Evolutionary conservation across 2,329 filamentous ascomycete species (phyloP), one percentile per base, ranked within the genome.

Genomic region (Xylariaceae sp.): DNA sequence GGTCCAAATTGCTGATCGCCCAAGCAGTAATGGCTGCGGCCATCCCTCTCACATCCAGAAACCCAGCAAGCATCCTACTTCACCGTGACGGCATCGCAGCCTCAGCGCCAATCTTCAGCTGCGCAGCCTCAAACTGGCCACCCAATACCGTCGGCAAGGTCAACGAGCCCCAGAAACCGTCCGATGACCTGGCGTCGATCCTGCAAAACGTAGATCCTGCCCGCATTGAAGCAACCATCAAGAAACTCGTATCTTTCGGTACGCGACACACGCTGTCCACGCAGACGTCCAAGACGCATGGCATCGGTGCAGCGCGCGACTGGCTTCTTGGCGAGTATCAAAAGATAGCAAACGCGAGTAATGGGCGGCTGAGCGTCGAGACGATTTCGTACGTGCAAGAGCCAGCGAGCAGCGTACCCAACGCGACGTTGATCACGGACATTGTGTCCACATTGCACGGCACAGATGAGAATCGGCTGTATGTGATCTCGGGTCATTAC

Each of bases 401-500:
- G 50, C 51, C 60, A 3, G 70, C 77, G 34, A 74, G 71, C 11
- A 71, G 80, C 9, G 73, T 83, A 7, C 68, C 71, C 1, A 78
- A 79, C 47, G 75, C 79, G 0, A 75, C 77, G 32, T 73, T 72
- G 37, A 80, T 83, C 57, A 77, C 72, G 46, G 80, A 83, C 62
- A 74, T 83, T 2, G 72, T 76, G 32, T 77, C 76, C 3, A 78
- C 74, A 19, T 69, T 82, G 47, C 73, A 74, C 41, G 80, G 80
- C 2, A 75, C 72, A 1, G 70, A 71, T 1, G 71, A 72, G 6
- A 63, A 63, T 45, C 69, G 78, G 29, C 70, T 77, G 11, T 81
- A 81, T 59, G 76, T 81, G 2, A 74, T 80, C 31, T 78, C 76
- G 2, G 80, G 79, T 0, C 78, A 83, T 61, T 81, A 82, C 64